These are phyloP conservation scores for Hypsizygus marmoreus DNA, from an alignment of 768 basidiomycete genomes.

Conservation along the genomic window DNA sequence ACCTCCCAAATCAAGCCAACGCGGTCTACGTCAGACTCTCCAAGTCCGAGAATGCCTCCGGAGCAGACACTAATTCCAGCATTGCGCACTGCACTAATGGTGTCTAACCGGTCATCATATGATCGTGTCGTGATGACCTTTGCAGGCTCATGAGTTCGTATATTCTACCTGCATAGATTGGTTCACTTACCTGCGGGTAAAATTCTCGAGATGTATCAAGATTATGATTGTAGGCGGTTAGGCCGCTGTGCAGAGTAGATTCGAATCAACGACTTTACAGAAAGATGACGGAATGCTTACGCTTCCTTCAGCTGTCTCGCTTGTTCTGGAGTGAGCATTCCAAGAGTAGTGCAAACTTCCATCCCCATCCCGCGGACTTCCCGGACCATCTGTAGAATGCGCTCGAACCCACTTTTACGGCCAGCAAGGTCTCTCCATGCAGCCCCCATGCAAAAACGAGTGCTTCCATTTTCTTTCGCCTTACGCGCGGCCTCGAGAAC, in stretches of 20 bases:
- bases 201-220: slow-evolving; percentile 97
- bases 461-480: slow-evolving; percentile 96
- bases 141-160: neutral
- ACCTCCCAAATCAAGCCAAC: slow-evolving; percentile 95
- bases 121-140: slow-evolving; percentile 95
- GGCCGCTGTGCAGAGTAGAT: slow-evolving; percentile 52
- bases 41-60: slow-evolving; percentile 93
- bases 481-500: slow-evolving; percentile 90
- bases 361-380: slow-evolving; percentile 94
- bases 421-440: slow-evolving; percentile 96
- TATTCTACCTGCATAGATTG: neutral
- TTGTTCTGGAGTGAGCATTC: slow-evolving; percentile 95
- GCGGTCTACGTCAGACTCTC: slow-evolving; percentile 87
- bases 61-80: slow-evolving; percentile 98
- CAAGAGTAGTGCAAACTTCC: slow-evolving; percentile 99
- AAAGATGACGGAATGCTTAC: slow-evolving; percentile 43
- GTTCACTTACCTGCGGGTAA: slow-evolving; percentile 79
- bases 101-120: slow-evolving; percentile 90
- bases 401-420: slow-evolving; percentile 90
- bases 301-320: slow-evolving; percentile 91
- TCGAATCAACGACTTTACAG: neutral
- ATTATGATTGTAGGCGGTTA: slow-evolving; percentile 99
- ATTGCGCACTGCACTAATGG: slow-evolving; percentile 86
- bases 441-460: slow-evolving; percentile 98
- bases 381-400: slow-evolving; percentile 89